Base-by-base conservation (phyloP, 2,329 filamentous ascomycete genomes). In the Fusarium sp. region DNA sequence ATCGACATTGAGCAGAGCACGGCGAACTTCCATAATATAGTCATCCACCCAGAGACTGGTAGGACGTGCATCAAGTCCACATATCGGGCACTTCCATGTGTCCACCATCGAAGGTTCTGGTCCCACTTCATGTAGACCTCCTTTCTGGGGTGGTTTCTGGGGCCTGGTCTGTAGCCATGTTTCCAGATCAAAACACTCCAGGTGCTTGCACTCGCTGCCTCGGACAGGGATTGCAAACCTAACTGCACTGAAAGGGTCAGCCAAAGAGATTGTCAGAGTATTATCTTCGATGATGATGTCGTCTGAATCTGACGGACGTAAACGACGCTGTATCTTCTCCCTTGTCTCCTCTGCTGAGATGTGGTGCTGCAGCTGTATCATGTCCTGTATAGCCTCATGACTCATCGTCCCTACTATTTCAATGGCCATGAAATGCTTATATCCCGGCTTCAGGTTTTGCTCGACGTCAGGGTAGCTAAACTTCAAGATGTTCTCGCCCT, bases 161-260 rank as follows among this genome's bases (percentile, higher is more conserved):
- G 84, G 82, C 41, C 93, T 88, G 8, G 91, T 93, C 16, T 84
- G 79, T 11, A 99, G 85, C 82, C 93, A 98, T 2, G 88, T 94
- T 21, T 92, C 86, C 10, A 98, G 88, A 77, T 98, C 95, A 76
- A 98, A 98, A 76, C 94, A 97, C 76, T 98, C 93, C 35, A 91
- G 82, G 76, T 99, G 95, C 24, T 83, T 82, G 77, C 96, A 99
- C 5, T 78, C 72, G 10, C 74, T 81, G 26, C 93, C 90, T 28
- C 94, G 90, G 3, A 91, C 93, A 2, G 96, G 95, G 1, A 86
- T 84, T 8, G 86, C 82, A 76, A 92, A 94, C 13, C 96, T 84
- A 15, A 75, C 80, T 2, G 86, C 82, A 58, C 83, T 91, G 74
- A 92, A 92, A 0, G 91, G 90, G 76, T 93, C 91, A 1, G 88